These are phyloP conservation scores for Eucalyptus coolabah DNA, from an alignment of 345 rosid genomes.

Conservation along the genomic window DNA sequence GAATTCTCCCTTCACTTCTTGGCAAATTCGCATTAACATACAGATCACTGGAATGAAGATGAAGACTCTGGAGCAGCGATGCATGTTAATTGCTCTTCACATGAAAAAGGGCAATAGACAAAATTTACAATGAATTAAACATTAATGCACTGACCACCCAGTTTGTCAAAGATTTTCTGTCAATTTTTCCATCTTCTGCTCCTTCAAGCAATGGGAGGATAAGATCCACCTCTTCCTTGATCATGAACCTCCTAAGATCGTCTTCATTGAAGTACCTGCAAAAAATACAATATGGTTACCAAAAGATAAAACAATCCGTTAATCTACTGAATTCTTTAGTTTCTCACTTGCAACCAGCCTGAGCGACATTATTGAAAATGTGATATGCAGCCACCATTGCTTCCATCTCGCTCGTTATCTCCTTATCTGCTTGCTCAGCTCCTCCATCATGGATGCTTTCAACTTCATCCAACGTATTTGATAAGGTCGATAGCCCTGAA, in stretches of 20 bases:
- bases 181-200: constrained; percentile 35
- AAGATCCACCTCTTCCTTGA: constrained; percentile 82
- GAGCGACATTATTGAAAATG: constrained; percentile 54
- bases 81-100: neutral
- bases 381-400: constrained; percentile 62
- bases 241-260: constrained; percentile 71
- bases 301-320: neutral
- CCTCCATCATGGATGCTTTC: constrained; percentile 24
- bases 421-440: constrained; percentile 22
- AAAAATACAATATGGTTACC: neutral
- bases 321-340: neutral
- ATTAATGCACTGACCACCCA: constrained; percentile 60
- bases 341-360: constrained; percentile 32
- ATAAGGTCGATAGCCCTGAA: constrained; percentile 61
- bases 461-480: constrained; percentile 58
- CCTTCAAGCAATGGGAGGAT: constrained; percentile 62
- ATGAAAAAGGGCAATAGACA: neutral
- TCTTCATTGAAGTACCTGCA: constrained; percentile 65
- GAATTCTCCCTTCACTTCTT: too few species aligned
- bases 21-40: too few species aligned
- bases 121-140: neutral
- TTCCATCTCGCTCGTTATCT: constrained; percentile 77
- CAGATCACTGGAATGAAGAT: neutral
- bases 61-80: neutral
- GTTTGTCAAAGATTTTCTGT: constrained; percentile 48